Conservation (phyloP, 1,139 yeast species). For the Geotrichum siamense region DNA sequence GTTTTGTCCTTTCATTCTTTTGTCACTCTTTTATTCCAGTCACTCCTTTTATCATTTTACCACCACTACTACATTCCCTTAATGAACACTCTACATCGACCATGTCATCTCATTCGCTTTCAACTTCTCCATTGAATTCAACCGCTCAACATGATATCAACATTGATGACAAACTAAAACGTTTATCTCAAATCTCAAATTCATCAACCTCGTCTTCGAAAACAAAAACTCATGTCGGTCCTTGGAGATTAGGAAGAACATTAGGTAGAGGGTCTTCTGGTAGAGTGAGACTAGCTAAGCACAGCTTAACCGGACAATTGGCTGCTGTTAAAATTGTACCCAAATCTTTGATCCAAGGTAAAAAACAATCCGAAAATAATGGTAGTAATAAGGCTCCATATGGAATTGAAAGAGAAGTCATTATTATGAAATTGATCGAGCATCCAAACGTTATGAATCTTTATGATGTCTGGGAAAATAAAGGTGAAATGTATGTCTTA, state of each 20-base stretch:
- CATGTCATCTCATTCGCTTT: no score
- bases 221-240: conserved; percentile 76
- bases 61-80: not conserved
- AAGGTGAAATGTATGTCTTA: conserved; percentile 55
- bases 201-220: conserved; percentile 33
- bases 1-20: no score
- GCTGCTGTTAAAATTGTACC: conserved; percentile 98
- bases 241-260: conserved; percentile 94
- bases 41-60: no score
- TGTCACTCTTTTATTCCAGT: no score
- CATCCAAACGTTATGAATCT: conserved; percentile 94
- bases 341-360: conserved; percentile 55
- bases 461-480: conserved; percentile 97
- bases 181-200: conserved; percentile 58
- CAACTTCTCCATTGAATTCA: no score
- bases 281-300: conserved; percentile 85
- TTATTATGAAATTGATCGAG: conserved; percentile 80
- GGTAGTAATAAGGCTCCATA: conserved; percentile 44
- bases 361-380: conserved; percentile 23
- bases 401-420: conserved; percentile 94
- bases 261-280: conserved; percentile 95
- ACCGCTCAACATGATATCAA: no score
- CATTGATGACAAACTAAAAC: conserved; percentile 14
- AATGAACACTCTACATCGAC: not conserved
- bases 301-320: conserved; percentile 71